phyloP scores from a whole-genome alignment of 1,284 basidiomycete species.

The Tilletia setariae region DNA sequence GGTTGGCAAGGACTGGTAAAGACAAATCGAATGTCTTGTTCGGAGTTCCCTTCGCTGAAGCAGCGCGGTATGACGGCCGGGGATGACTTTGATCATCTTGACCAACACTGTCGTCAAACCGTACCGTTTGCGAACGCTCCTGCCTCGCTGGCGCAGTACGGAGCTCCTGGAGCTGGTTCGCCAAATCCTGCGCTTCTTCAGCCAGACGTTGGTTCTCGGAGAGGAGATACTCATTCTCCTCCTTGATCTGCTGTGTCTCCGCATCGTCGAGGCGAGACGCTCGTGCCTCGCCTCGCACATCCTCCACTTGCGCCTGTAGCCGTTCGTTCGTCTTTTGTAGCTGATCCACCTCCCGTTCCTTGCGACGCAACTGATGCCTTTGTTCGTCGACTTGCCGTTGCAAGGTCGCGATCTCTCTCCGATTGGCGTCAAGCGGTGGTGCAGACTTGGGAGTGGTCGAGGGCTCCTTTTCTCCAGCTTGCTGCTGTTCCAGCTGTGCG shows the following conservation, averaged over 20 bases:
- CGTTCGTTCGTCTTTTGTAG: not conserved
- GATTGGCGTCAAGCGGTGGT: too few species aligned
- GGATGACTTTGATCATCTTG: not conserved
- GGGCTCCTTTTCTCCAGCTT: not conserved
- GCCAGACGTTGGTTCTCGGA: not conserved
- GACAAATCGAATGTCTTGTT: slow-evolving; percentile 11
- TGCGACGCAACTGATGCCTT: not conserved
- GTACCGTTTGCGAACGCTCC: not conserved
- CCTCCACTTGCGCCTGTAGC: not conserved
- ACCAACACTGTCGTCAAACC: not conserved
- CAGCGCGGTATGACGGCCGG: not conserved
- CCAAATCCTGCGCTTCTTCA: not conserved
- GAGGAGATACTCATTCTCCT: not conserved
- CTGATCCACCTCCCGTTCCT: not conserved
- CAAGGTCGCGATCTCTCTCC: not conserved
- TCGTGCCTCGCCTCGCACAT: not conserved
- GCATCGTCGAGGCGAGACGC: not conserved
- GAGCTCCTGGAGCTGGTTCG: not conserved
- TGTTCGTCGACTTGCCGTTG: not conserved
- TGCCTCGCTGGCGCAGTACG: not conserved
- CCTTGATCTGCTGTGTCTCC: not conserved
- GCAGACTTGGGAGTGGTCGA: too few species aligned
- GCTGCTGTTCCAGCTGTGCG: not conserved
- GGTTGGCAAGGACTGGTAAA: not conserved
- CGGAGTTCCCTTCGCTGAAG: not conserved